These are phyloP conservation scores for Phialocephala subalpina DNA, from an alignment of 2,329 filamentous ascomycete genomes.

Conservation along the genomic window DNA sequence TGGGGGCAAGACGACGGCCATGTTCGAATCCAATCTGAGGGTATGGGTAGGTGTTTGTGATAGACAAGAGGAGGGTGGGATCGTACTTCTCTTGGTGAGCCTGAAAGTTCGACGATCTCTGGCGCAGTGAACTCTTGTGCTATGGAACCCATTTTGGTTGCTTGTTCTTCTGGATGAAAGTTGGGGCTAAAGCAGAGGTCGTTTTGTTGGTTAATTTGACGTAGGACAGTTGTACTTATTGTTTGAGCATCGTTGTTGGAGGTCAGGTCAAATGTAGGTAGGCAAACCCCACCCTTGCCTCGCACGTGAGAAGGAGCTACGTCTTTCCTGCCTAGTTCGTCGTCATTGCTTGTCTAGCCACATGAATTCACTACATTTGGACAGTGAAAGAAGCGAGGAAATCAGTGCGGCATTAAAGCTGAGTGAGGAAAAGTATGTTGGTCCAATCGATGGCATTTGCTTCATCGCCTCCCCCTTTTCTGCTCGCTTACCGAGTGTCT, in stretches of 20 bases:
- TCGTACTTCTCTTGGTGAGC: conserved; percentile 14
- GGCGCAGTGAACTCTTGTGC: background rate
- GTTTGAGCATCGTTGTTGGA: background rate
- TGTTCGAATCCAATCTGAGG: conserved; percentile 20
- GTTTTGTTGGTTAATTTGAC: background rate
- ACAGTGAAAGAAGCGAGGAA: background rate
- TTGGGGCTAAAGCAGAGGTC: background rate
- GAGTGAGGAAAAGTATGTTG: background rate
- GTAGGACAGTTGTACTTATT: background rate
- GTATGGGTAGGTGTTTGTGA: background rate
- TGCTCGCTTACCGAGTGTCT: background rate
- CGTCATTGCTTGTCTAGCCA: background rate
- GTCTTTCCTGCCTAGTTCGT: no score
- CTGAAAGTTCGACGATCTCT: conserved; percentile 17
- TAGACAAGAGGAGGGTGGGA: background rate
- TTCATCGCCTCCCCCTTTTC: background rate
- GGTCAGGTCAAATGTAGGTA: background rate
- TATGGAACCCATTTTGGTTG: conserved; percentile 17
- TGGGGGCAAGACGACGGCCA: conserved; percentile 22
- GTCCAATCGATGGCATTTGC: background rate
- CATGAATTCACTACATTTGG: background rate
- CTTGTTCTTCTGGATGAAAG: background rate
- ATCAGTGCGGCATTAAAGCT: background rate
- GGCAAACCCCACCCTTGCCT: conserved; percentile 4
- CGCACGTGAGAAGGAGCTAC: conserved; percentile 2